Evolutionary conservation across 345 rosid species (phyloP).

Genomic region (Reutealis trisperma): DNA sequence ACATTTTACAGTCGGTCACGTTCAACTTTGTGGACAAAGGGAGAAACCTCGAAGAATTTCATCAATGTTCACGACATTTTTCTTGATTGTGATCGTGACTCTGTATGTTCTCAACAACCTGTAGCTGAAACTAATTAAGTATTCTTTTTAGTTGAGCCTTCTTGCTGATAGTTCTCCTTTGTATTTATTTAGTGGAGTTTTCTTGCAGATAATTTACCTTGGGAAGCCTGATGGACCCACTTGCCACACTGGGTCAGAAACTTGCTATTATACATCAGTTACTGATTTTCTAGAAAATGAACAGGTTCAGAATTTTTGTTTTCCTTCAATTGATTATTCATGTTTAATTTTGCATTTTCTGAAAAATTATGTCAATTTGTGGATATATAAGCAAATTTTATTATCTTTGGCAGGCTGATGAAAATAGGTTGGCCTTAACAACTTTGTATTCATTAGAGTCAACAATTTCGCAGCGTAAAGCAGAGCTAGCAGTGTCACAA

Average conservation of each 20-base stretch:
- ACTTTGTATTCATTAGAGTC: slow-evolving; percentile 69
- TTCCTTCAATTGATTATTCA: neutral
- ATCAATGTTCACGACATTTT: slow-evolving; percentile 72
- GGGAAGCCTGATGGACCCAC: slow-evolving; percentile 94
- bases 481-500: slow-evolving; percentile 49
- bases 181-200: slow-evolving; percentile 9
- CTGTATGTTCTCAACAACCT: slow-evolving; percentile 50
- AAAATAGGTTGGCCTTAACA: slow-evolving; percentile 54
- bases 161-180: neutral
- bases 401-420: slow-evolving; percentile 46
- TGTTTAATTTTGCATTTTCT: neutral
- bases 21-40: slow-evolving; percentile 85
- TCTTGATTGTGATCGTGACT: slow-evolving; percentile 82
- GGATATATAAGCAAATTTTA: neutral
- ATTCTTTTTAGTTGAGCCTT: neutral
- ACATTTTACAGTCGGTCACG: slow-evolving; percentile 92
- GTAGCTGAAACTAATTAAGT: neutral
- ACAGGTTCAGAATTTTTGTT: slow-evolving; percentile 39
- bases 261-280: slow-evolving; percentile 74
- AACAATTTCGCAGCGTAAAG: slow-evolving; percentile 64
- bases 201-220: slow-evolving; percentile 76
- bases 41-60: slow-evolving; percentile 87
- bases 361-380: neutral
- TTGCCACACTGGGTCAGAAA: slow-evolving; percentile 92
- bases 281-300: slow-evolving; percentile 45